Conservation (phyloP, 768 basidiomycete genomes). For the Russula abietina region DNA sequence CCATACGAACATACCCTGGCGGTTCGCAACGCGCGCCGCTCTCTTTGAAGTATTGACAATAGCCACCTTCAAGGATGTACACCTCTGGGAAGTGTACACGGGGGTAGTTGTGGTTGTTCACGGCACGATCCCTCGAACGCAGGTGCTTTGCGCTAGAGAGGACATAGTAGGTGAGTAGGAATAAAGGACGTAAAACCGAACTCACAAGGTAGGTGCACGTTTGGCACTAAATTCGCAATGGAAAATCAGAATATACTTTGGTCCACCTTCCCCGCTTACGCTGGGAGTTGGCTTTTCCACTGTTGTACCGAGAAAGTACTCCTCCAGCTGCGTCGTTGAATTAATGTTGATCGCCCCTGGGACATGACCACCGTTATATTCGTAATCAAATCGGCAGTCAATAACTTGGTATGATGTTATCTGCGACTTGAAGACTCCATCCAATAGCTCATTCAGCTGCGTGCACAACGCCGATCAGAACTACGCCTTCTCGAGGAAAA, state of each 20-base stretch:
- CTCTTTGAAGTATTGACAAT: constrained; percentile 76
- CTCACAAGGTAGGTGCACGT: constrained; percentile 92
- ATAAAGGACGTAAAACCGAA: constrained; percentile 20
- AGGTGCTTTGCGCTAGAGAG: constrained; percentile 79
- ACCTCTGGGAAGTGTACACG: constrained; percentile 93
- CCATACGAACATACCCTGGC: constrained; percentile 84
- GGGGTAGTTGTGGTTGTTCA: constrained; percentile 88
- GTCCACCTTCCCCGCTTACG: constrained; percentile 62
- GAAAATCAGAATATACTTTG: constrained; percentile 87
- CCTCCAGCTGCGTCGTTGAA: constrained; percentile 71
- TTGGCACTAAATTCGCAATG: constrained; percentile 98
- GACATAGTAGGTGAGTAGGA: not conserved
- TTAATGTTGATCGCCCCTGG: constrained; percentile 89
- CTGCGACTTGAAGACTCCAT: constrained; percentile 60
- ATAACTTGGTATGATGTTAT: constrained; percentile 74
- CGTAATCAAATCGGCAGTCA: constrained; percentile 97
- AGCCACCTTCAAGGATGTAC: constrained; percentile 95
- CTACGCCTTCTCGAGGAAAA: constrained; percentile 7
- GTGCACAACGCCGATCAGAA: constrained; percentile 18
- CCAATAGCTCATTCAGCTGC: constrained; percentile 72
- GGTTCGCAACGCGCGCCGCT: constrained; percentile 72
- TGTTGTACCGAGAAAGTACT: constrained; percentile 60
- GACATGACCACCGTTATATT: constrained; percentile 91
- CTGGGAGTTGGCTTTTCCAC: constrained; percentile 57
- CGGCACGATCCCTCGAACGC: constrained; percentile 79